A percentile compares a stretch with the other conserved stretches of the same genome.
phyloP scores from a whole-genome alignment of 1,139 yeast species.

The Hyphopichia wangnamkhiaoensis region DNA sequence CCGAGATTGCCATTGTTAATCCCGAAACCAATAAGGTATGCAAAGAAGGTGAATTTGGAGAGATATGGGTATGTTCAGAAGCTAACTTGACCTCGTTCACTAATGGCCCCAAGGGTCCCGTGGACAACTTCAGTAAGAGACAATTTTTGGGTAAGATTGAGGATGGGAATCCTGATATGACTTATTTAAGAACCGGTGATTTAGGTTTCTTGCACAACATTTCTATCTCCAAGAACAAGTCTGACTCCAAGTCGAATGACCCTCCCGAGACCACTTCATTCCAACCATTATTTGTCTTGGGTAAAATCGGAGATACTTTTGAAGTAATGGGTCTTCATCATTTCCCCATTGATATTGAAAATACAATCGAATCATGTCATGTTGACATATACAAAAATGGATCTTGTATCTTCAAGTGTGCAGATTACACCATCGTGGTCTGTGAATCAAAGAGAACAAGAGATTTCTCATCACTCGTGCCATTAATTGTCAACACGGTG shows the following conservation, averaged over 20 bases:
- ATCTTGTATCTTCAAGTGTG: slow-evolving; percentile 77
- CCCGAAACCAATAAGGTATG: slow-evolving; percentile 85
- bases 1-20: slow-evolving; percentile 91
- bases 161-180: slow-evolving; percentile 62
- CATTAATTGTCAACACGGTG: slow-evolving; percentile 77
- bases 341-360: slow-evolving; percentile 83
- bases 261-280: slow-evolving; percentile 39
- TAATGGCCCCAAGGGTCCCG: slow-evolving; percentile 53
- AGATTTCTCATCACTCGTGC: slow-evolving; percentile 72
- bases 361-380: slow-evolving; percentile 69
- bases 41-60: slow-evolving; percentile 93
- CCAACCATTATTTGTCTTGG: slow-evolving; percentile 84
- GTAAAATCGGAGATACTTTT: slow-evolving; percentile 83
- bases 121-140: slow-evolving; percentile 34
- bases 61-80: slow-evolving; percentile 93
- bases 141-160: slow-evolving; percentile 59
- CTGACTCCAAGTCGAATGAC: slow-evolving; percentile 7
- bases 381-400: slow-evolving; percentile 58
- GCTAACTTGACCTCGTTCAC: slow-evolving; percentile 71
- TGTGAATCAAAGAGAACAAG: slow-evolving; percentile 61
- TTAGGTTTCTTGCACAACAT: slow-evolving; percentile 87
- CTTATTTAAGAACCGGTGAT: slow-evolving; percentile 88
- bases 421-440: slow-evolving; percentile 78
- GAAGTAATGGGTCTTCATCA: slow-evolving; percentile 91
- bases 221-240: slow-evolving; percentile 41